phyloP scores from a whole-genome alignment of 345 rosid species.

The Citrus unshiu region DNA sequence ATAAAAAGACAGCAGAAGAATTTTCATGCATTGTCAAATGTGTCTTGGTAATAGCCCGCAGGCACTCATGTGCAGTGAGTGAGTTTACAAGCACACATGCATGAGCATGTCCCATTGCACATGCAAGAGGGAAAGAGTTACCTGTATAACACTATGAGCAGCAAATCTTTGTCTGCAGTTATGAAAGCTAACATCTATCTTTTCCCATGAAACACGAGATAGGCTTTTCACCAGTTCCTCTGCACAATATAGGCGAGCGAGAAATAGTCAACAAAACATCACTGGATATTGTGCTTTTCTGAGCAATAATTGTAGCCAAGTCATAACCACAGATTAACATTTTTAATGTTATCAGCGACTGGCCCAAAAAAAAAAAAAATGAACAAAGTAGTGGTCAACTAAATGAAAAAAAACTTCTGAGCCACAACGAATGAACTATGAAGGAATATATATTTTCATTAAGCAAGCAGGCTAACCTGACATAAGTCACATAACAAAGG shows the following conservation, averaged over 20 bases:
- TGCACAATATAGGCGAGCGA: slow-evolving; percentile 31
- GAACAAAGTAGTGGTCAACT: not conserved
- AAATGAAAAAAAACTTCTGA: not conserved
- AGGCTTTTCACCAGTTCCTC: slow-evolving; percentile 78
- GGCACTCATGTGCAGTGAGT: not conserved
- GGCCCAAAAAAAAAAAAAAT: not conserved
- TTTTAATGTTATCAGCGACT: not conserved
- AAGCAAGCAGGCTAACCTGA: not conserved
- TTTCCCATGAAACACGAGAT: slow-evolving; percentile 91
- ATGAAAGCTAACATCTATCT: slow-evolving; percentile 92
- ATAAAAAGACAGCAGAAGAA: not conserved
- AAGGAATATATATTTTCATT: not conserved
- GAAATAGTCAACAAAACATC: not conserved
- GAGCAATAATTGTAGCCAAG: not conserved
- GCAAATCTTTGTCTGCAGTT: slow-evolving; percentile 75
- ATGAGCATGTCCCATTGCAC: not conserved
- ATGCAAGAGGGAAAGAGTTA: slow-evolving; percentile 23
- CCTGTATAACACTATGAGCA: slow-evolving; percentile 98
- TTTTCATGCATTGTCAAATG: not conserved
- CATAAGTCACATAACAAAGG: not conserved
- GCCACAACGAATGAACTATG: not conserved
- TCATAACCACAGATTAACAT: not conserved
- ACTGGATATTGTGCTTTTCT: not conserved
- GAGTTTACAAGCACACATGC: not conserved
- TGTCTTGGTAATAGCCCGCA: not conserved